Conservation (phyloP, 106 monocot species). For the Platanthera guangdongensis region DNA sequence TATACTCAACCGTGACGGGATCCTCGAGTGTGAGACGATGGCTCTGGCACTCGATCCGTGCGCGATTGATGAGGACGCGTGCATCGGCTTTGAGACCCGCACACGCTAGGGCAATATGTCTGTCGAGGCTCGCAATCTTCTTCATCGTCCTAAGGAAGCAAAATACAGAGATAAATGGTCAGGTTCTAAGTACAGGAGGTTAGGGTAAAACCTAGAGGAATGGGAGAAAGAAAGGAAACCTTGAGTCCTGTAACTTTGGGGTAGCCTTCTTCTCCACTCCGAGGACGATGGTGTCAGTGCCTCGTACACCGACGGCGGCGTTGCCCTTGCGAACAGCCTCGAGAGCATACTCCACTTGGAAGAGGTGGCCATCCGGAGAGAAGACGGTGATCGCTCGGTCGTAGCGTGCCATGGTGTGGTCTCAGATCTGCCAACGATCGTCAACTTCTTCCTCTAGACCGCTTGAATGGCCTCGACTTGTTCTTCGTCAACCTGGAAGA, state of each 20-base stretch:
- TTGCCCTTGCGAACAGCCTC: constrained; percentile 97
- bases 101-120: constrained; percentile 83
- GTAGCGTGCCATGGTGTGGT: constrained; percentile 73
- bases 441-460: too few species aligned
- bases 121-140: constrained; percentile 87
- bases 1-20: constrained; percentile 89
- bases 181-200: background rate
- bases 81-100: constrained; percentile 96
- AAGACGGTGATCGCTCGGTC: constrained; percentile 93
- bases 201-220: background rate
- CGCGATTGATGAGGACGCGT: constrained; percentile 77
- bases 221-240: constrained; percentile 18
- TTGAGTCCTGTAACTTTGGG: constrained; percentile 89
- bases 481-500: too few species aligned
- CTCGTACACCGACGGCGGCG: constrained; percentile 94
- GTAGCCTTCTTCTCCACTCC: constrained; percentile 97
- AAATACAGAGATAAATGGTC: background rate
- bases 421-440: background rate
- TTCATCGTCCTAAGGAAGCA: constrained; percentile 39
- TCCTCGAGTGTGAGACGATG: constrained; percentile 85
- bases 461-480: too few species aligned
- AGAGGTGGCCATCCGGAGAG: constrained; percentile 96
- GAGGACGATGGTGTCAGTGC: constrained; percentile 88
- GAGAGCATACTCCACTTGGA: constrained; percentile 96
- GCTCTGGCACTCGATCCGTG: constrained; percentile 92